Base-by-base conservation (phyloP, 192 early-diverging fungal genomes). In the Entomortierella chlamydospora region DNA sequence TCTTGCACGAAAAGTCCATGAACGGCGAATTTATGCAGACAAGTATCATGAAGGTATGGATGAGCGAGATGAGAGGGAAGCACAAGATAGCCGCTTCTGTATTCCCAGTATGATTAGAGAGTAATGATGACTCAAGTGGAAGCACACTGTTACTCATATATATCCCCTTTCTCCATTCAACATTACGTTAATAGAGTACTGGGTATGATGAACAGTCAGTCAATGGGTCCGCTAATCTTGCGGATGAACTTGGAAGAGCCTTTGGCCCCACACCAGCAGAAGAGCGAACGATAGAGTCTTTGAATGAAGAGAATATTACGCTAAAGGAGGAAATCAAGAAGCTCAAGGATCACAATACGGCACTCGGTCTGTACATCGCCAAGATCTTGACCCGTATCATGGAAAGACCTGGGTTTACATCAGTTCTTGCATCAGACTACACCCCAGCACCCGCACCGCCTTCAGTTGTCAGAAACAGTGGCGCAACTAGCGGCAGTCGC, bases 1-100 rank as follows among this genome's bases (percentile, higher is more conserved):
- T 95, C 41, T 70, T 95, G 72, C 91, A 92, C 66, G 93, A 93
- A 85, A 91, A 88, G 69, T 92, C 93, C 7, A 91, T 95, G 73
- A 91, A 87, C 79, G 93, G 93, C 63, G 92, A 92, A 53, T 90
- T 95, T 49, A 88, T 87, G 85, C 76, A 85, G 41, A 89, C 87
- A 13, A 83, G 84, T 7, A 85, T 85, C 30, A 85, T 87, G 86
- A 84, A 89, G 86, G 87, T 86, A 84, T 73, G 56, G 22, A 53
- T 1, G 18, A 26, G 45, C 15, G 37, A 54, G 34, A n/a, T n/a
- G n/a, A n/a, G n/a, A n/a, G n/a, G n/a, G n/a, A n/a, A n/a, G n/a
- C n/a, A n/a, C n/a, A n/a, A n/a, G n/a, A n/a, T n/a, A n/a, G n/a
- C n/a, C n/a, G n/a, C n/a, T n/a, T n/a, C n/a, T n/a, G n/a, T n/a